These are phyloP conservation scores for Cystobasidiaceae sp. DNA, from an alignment of 1,284 basidiomycete genomes.

Conservation along the genomic window DNA sequence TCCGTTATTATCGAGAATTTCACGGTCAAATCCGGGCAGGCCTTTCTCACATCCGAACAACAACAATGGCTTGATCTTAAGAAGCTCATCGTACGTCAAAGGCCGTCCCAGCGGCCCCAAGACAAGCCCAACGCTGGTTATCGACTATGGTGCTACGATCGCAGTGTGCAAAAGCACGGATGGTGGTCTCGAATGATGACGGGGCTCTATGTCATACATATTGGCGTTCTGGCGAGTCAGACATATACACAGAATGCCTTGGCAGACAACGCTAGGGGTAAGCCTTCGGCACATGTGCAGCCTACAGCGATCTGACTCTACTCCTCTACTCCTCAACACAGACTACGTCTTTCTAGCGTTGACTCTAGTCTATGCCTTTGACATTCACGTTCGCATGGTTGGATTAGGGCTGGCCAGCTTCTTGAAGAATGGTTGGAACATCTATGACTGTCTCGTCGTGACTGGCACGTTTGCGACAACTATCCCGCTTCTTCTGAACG, in stretches of 20 bases:
- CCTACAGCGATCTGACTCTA: not conserved
- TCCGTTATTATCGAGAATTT: slow-evolving; percentile 95
- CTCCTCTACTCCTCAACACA: slow-evolving; percentile 43
- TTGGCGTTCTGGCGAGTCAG: slow-evolving; percentile 80
- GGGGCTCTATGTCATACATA: slow-evolving; percentile 73
- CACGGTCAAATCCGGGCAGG: slow-evolving; percentile 73
- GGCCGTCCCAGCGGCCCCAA: slow-evolving; percentile 75
- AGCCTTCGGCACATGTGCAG: too few species aligned
- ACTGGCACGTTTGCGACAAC: slow-evolving; percentile 79
- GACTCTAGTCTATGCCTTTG: slow-evolving; percentile 68
- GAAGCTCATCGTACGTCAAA: slow-evolving; percentile 79
- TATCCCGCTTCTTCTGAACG: slow-evolving; percentile 61
- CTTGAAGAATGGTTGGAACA: slow-evolving; percentile 76
- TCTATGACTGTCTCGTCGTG: slow-evolving; percentile 82
- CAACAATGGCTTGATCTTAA: slow-evolving; percentile 91
- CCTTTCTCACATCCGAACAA: slow-evolving; percentile 79
- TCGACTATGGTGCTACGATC: slow-evolving; percentile 83
- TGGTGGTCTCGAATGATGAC: slow-evolving; percentile 89
- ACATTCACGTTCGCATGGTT: slow-evolving; percentile 69
- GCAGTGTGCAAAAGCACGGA: slow-evolving; percentile 84
- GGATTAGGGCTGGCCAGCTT: slow-evolving; percentile 84
- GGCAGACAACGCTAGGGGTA: slow-evolving; percentile 64
- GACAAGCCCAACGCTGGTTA: slow-evolving; percentile 56
- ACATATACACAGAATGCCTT: slow-evolving; percentile 59
- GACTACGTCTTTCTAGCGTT: slow-evolving; percentile 74